Evolutionary conservation across 257 asterid genomes (phyloP).

Genomic region (Paulownia fortunei): DNA sequence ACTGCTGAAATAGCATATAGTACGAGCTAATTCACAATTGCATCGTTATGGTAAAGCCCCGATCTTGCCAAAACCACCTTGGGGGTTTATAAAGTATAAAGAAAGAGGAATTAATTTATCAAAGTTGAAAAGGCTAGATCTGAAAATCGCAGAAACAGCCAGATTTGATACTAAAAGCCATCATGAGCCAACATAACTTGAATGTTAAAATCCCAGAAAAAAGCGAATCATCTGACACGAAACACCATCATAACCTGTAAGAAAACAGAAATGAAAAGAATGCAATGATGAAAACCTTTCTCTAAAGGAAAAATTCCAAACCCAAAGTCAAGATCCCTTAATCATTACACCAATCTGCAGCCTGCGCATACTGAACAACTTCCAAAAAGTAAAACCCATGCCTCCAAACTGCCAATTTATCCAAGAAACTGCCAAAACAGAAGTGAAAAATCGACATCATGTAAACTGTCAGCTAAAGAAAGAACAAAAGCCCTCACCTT

Average conservation of each 20-base stretch:
- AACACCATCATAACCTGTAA: constrained; percentile 42
- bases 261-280: constrained; percentile 24
- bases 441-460: background rate
- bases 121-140: constrained; percentile 22
- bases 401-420: background rate
- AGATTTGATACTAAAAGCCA: constrained; percentile 29
- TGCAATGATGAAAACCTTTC: constrained; percentile 45
- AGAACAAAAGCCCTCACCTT: background rate
- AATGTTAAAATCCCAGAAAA: no score
- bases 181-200: background rate
- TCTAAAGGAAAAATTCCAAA: background rate
- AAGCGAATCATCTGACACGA: constrained; percentile 38
- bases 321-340: constrained; percentile 51
- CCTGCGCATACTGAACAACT: background rate
- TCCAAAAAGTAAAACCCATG: constrained; percentile 2
- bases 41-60: background rate
- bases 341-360: constrained; percentile 61
- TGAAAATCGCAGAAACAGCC: constrained; percentile 25
- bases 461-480: background rate
- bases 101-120: background rate
- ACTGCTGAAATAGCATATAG: no score
- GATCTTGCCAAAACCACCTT: background rate
- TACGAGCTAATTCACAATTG: no score
- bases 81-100: no score
- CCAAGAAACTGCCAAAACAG: background rate